Evolutionary conservation across 169 alveolate species (phyloP), one percentile per base, ranked within the genome.

Genomic region (Eimeria mitis): DNA sequence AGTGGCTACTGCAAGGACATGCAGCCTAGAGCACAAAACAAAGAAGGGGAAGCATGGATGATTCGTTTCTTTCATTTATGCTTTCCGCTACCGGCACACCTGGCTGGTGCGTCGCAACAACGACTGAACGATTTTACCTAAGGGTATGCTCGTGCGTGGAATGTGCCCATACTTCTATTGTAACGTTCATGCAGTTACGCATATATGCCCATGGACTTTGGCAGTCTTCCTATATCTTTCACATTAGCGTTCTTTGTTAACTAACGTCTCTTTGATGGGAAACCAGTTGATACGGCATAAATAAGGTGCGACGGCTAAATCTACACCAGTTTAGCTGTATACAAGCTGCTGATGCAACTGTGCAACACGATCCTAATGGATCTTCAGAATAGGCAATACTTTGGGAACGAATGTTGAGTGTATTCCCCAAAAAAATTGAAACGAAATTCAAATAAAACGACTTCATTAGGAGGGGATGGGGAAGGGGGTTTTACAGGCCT

Each of bases 11-110:
- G 61, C 88, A 78, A 49, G 88, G 42, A n/a, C 68, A 16, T 78
- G 88, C 44, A n/a, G 88, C 88, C 14, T 47, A 47, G 31, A 5
- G n/a, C 65, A 73, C 49, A n/a, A n/a, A 31, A 73, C 34, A 40
- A 37, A 73, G 56, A 73, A 14, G 56, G 83, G 56, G 40, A 73
- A 56, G 83, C 40, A 73, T 11, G 37, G 54, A 40, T 19, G 56
- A 44, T n/a, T 40, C 54, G 23, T 40, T 31, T 37, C 21, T 40
- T 7, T 25, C 31, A 31, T 2, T 37, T 31, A 19, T 73, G 34
- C 83, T 47, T 68, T 68, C 78, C 83, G 81, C 49, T 71, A 71
- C 81, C 31, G 81, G 81, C 52, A 34, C 49, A 40, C 81, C 31
- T 13, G 81, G 9, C 78, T 31, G 78, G 47, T 16, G 79, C 34